Percentiles rank a stretch among this genome's conserved stretches.
These are phyloP conservation scores for Diaporthe sp. DNA, from an alignment of 2,329 filamentous ascomycete species.

Conservation along the genomic window DNA sequence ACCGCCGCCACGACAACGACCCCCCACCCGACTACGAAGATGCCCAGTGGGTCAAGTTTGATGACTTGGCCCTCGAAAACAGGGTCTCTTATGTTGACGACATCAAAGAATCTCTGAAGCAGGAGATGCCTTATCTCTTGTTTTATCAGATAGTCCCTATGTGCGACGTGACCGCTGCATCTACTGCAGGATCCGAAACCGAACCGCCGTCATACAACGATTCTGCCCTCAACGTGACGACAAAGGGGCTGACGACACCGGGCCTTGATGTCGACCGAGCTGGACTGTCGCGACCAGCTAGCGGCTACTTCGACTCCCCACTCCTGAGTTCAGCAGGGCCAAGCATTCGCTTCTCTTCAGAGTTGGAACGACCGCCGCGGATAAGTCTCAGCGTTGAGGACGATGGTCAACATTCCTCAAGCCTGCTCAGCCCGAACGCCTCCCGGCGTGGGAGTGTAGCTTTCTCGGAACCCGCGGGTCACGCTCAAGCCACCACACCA, in stretches of 20 bases:
- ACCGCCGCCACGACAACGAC: conserved; percentile 66
- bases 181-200: conserved; percentile 59
- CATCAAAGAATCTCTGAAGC: conserved; percentile 78
- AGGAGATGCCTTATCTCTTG: conserved; percentile 93
- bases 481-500: conserved; percentile 37
- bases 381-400: conserved; percentile 61
- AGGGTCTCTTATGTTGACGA: conserved; percentile 84
- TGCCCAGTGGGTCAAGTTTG: conserved; percentile 90
- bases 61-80: conserved; percentile 79
- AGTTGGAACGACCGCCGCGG: conserved; percentile 63
- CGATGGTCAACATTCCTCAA: conserved; percentile 50
- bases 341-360: conserved; percentile 68
- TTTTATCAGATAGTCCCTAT: conserved; percentile 97
- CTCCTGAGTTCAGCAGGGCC: conserved; percentile 55
- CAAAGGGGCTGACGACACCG: conserved; percentile 46
- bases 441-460: conserved; percentile 66
- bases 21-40: conserved; percentile 76
- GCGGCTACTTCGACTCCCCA: conserved; percentile 60
- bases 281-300: conserved; percentile 51
- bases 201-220: conserved; percentile 72
- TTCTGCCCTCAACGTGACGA: conserved; percentile 57
- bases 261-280: conserved; percentile 46
- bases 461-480: conserved; percentile 56
- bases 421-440: conserved; percentile 44
- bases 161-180: conserved; percentile 71